Evolutionary conservation across 2,329 filamentous ascomycete species (phyloP), one percentile per base, ranked within the genome.

Genomic region (Trichoderma endophyticum): DNA sequence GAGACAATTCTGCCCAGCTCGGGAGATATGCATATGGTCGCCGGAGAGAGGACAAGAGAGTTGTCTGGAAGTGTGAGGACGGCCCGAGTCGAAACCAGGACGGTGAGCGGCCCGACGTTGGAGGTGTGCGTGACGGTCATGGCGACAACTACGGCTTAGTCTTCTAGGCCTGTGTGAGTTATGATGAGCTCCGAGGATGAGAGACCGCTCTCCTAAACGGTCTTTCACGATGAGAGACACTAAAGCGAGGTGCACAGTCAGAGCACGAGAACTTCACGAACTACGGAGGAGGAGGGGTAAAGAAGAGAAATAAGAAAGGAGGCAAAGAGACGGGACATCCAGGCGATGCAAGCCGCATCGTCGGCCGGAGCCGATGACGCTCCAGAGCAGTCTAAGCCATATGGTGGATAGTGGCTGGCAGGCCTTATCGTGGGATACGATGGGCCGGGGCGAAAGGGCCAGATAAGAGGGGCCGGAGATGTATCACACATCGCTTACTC

Each of bases 41-140:
- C 95, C 24, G 94, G 91, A 3, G 92, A 94, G 60, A 97, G 83
- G 30, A 87, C 71, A 39, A 91, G 85, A 28, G 84, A 85, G 76
- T 89, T 84, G 74, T 90, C 86, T 57, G 89, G 86, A 72, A 92
- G 90, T 60, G 91, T 92, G 76, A 98, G 86, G 65, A 98, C 90
- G 71, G 93, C 93, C 77, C 95, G 89, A 30, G 91, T 92, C 1
- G 96, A 98, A 72, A 92, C 92, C 72, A 98, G 87, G 72, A 98
- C 93, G 57, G 89, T 90, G 77, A 95, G 78, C 56, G 83, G 79
- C 59, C 79, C 82, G 24, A 77, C 73, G 73, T 77, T 74, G n/a
- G 76, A 71, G 48, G 70, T 72, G 43, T 74, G 76, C 72, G 72
- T 60, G 60, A 77, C 78, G 51, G 80, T 78, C 81, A 84, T 83